Base-by-base conservation (phyloP, 2,329 filamentous ascomycete species). In the Alternaria triticina region DNA sequence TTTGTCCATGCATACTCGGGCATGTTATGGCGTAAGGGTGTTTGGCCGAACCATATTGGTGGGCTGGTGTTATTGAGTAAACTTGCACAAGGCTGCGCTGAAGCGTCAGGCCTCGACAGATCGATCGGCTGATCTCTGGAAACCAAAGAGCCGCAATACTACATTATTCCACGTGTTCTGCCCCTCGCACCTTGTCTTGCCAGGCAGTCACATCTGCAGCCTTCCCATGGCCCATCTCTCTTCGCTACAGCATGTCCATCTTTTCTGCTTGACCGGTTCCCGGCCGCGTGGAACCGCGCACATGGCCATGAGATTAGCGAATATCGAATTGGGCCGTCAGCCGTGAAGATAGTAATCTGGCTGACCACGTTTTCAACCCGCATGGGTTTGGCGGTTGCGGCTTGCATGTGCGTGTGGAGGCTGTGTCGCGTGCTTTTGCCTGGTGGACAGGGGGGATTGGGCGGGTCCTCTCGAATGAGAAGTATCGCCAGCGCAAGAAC, bases 291-390 rank as follows among this genome's bases (percentile, higher is more conserved):
- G 17, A 50, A 20, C 17, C 47, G 20, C 27, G 13, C 47, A 33
- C n/a, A 40, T 6, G 33, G 33, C 20, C 27, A 30, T 30, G 17
- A 51, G 27, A 51, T 33, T 51, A 30, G 47, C 27, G 47, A 51
- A 51, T 22, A 20, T 51, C 27, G 47, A 22, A 33, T 22, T 30
- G 6, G 27, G n/a, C 20, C 7, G 45, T 47, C 27, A 51, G 27
- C 47, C 17, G 30, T 51, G 11, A 51, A 51, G 47, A 51, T 30
- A 30, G 47, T 15, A 51, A 51, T 27, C 47, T 51, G 27, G 47
- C 47, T 51, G 17, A 51, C 47, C 27, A 51, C 27, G n/a, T 51
- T 22, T 51, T 7, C 13, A 51, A 51, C 47, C 47, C 2, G 27
- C 27, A 28, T 51, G 27, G 3, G 30, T 40, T 22, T 20, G 47